Evolutionary conservation across 768 basidiomycete species (phyloP).

Genomic region (Boletus coccyginus): DNA sequence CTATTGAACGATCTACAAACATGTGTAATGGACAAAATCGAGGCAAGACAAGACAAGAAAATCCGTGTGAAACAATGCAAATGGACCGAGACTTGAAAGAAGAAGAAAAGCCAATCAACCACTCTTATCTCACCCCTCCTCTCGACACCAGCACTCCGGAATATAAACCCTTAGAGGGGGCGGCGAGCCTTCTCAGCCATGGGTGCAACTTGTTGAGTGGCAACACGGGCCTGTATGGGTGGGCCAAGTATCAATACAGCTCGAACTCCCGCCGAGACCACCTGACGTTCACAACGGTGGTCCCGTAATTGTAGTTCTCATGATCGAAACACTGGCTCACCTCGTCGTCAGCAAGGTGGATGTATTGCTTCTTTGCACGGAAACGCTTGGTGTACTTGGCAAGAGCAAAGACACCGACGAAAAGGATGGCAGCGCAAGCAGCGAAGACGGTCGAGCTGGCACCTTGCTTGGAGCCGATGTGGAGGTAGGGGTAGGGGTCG

Average conservation of each 20-base stretch:
- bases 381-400: constrained; percentile 36
- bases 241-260: constrained; percentile 1
- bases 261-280: constrained; percentile 5
- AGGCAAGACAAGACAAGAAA: constrained; percentile 11
- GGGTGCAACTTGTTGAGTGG: constrained; percentile 16
- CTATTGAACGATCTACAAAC: constrained; percentile 17
- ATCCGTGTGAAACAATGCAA: constrained; percentile 21
- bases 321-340: constrained; percentile 20
- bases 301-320: constrained; percentile 10
- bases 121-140: not conserved
- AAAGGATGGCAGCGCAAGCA: constrained; percentile 35
- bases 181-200: constrained; percentile 30
- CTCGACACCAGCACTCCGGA: not conserved
- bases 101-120: constrained; percentile 4
- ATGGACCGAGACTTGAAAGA: constrained; percentile 6
- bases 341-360: constrained; percentile 38
- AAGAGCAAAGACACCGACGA: constrained; percentile 33
- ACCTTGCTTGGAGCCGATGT: constrained; percentile 31
- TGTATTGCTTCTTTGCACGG: constrained; percentile 33
- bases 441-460: constrained; percentile 32
- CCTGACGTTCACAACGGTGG: constrained; percentile 2
- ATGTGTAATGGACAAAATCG: constrained; percentile 11
- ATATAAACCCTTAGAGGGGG: constrained; percentile 18
- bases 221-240: constrained; percentile 14
- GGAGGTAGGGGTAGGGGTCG: constrained; percentile 26